Base-by-base conservation (phyloP, 2,329 filamentous ascomycete genomes). In the Grosmannia huntii region DNA sequence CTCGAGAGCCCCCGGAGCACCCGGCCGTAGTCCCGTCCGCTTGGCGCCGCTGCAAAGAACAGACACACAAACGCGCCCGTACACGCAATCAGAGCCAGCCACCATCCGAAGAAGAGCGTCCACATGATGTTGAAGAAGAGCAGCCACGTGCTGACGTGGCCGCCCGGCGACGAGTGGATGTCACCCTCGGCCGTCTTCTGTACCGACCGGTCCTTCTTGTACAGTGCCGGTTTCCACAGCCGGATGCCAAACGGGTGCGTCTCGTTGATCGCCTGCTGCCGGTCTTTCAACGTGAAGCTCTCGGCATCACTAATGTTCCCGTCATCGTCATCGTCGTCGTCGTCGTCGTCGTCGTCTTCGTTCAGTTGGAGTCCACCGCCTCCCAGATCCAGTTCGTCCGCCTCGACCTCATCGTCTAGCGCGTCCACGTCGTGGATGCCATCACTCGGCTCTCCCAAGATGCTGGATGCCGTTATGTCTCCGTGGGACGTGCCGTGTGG, bases 231-330 rank as follows among this genome's bases (percentile, higher is more conserved):
- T 72, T 99, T 99, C 94, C 94, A 99, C 62, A 99, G 89, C 69
- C 95, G 85, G 69, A 99, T 97, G 77, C 94, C 94, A 66, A 99
- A 99, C 0, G 94, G 94, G 76, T 99, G 94, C 0, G 94, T 99
- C 70, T 96, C 87, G 73, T 99, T 99, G 77, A 99, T 99, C 63
- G 94, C 94, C 69, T 96, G 85, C 72, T 99, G 94, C 58, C 94
- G 84, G 71, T 99, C 94, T 71, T 95, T 96, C 65, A 99, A 80
- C 0, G 94, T 99, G 70, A 99, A 99, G 74, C 92, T 97, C 73
- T 96, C 94, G 1, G 94, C 88, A 65, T 97, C 94, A 70, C 92
- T 96, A 56, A 91, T 67, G 60, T 87, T 84, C 60, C 75, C 84
- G 36, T 88, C 85, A 23, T 87, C 87, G 11, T 86, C 83, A 49